Evolutionary conservation across 257 asterid species (phyloP), one percentile per base, ranked within the genome.

Genomic region (Agastache rugosa): DNA sequence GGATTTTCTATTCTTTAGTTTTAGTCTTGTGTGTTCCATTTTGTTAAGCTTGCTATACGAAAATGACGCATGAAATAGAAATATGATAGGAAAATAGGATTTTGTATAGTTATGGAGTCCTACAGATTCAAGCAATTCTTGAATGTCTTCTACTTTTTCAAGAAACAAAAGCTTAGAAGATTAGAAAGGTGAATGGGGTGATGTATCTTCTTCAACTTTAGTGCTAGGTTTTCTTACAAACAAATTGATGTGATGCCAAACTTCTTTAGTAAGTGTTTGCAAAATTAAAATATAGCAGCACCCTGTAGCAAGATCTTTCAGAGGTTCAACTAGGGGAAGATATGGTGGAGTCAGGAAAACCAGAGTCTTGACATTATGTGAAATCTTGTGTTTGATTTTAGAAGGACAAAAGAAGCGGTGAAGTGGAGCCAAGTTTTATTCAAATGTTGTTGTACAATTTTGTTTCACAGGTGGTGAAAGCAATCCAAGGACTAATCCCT

Each of bases 391-490:
- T 62, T 9, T 74, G 56, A 68, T 44, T 7, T 72, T 34, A 14
- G 53, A 72, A 50, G 41, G 17, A 19, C 17, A 19, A 25, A 41
- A 63, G 65, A 23, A 47, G 15, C 27, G 78, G 88, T 79, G 77
- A 76, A 84, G 72, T 71, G 81, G 84, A 83, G 86, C 61, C 77
- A 75, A 55, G 55, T 82, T 72, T 90, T 91, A 89, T 87, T 82
- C 80, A 84, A 76, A 82, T 60, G 80, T 86, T 87, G 81, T 29
- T 84, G 89, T 79, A 68, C 85, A 64, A 66, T 82, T 82, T 78
- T 67, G 77, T 61, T 61, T 83, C 82, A 85, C 97, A 93, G 98
- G 96, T 93, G 53, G 85, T 91, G 87, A 91, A 90, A 83, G 93
- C 92, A 72, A 84, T 93, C 69, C 87, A 81, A 73, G 91, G 88